Conservation (phyloP, 495 filamentous ascomycete species). For the Ascobolus immersus region DNA sequence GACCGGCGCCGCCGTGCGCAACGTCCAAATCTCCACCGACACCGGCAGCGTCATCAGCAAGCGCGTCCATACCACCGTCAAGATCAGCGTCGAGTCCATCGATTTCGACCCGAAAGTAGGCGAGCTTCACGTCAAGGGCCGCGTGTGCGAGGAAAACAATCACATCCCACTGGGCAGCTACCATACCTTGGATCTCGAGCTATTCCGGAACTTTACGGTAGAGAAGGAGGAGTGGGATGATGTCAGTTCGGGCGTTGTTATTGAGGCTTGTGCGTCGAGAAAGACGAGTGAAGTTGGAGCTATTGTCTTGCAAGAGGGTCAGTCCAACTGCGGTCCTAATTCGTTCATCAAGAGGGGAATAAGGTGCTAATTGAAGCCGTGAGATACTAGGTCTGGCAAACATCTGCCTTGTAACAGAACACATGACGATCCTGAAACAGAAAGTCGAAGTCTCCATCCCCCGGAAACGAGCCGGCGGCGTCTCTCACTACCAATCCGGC, state of each 20-base stretch:
- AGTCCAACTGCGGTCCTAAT: too few species aligned
- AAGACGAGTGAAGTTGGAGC: slow-evolving; percentile 61
- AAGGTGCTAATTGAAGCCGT: background rate
- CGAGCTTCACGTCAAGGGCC: slow-evolving; percentile 62
- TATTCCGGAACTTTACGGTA: slow-evolving; percentile 66
- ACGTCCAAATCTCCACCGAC: slow-evolving; percentile 40
- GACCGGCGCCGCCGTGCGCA: slow-evolving; percentile 58
- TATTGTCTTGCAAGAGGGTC: slow-evolving; percentile 80
- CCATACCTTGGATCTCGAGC: slow-evolving; percentile 76
- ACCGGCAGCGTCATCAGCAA: slow-evolving; percentile 52
- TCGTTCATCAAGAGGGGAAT: background rate
- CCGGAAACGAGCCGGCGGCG: slow-evolving; percentile 37
- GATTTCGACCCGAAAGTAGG: slow-evolving; percentile 76
- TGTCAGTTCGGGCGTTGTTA: slow-evolving; percentile 51
- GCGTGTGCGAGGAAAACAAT: slow-evolving; percentile 58
- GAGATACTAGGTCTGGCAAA: slow-evolving; percentile 32
- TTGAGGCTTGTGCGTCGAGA: slow-evolving; percentile 50
- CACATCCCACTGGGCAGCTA: slow-evolving; percentile 59
- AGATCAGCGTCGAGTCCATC: slow-evolving; percentile 53
- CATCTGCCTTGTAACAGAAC: slow-evolving; percentile 78
- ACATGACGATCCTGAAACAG: slow-evolving; percentile 69
- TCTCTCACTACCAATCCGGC: slow-evolving; percentile 41
- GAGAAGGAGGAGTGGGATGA: slow-evolving; percentile 72
- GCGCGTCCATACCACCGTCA: slow-evolving; percentile 52
- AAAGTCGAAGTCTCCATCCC: slow-evolving; percentile 64